These are phyloP conservation scores for Pochonia chlamydosporia DNA, from an alignment of 2,329 filamentous ascomycete genomes.

Conservation along the genomic window DNA sequence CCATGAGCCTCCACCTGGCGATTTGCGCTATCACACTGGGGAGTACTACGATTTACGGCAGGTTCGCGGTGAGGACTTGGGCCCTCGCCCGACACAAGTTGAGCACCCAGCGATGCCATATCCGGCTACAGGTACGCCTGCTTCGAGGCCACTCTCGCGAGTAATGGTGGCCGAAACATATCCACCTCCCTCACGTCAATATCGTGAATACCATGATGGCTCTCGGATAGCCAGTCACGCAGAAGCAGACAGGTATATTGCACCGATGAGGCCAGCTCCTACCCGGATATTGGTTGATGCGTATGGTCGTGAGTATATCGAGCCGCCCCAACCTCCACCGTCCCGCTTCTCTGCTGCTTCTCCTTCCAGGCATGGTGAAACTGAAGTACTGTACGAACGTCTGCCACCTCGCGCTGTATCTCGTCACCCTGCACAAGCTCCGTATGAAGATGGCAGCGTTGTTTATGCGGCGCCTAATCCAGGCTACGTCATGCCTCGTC, in stretches of 20 bases:
- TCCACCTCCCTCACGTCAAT: conserved; percentile 35
- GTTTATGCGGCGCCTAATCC: conserved; percentile 49
- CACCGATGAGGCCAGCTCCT: conserved; percentile 44
- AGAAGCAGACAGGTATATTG: conserved; percentile 45
- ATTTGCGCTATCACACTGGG: conserved; percentile 22
- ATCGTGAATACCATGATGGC: conserved; percentile 35
- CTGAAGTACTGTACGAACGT: conserved; percentile 62
- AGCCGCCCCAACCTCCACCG: conserved; percentile 38
- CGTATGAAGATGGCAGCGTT: conserved; percentile 43
- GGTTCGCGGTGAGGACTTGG: conserved; percentile 20
- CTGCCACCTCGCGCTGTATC: conserved; percentile 45
- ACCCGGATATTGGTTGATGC: conserved; percentile 74
- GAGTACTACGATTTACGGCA: conserved; percentile 28
- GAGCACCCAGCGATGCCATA: conserved; percentile 26
- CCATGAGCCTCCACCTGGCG: conserved; percentile 15
- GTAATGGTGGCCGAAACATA: conserved; percentile 34
- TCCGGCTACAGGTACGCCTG: conserved; percentile 29
- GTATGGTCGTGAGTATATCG: conserved; percentile 72
- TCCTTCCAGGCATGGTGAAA: conserved; percentile 37
- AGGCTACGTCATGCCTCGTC: conserved; percentile 41
- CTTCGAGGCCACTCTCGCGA: conserved; percentile 36
- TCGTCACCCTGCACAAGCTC: conserved; percentile 39
- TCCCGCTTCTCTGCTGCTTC: conserved; percentile 50
- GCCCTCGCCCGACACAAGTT: conserved; percentile 32
- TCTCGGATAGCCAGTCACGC: conserved; percentile 43